Evolutionary conservation across 208 protist genomes (phyloP).

Genomic region (Trypanosoma vivax): DNA sequence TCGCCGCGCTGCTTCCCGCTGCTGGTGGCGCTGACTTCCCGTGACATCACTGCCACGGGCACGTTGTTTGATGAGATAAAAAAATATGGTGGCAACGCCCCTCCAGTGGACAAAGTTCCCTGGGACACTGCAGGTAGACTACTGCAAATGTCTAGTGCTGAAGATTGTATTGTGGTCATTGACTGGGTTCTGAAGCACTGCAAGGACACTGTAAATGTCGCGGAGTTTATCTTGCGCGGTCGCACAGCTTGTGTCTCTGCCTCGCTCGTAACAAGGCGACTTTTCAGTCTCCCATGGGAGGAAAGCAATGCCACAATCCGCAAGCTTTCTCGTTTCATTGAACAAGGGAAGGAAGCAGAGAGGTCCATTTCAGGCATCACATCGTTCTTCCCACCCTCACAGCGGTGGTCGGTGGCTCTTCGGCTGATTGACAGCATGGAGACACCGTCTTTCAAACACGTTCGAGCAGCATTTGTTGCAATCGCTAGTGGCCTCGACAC

Average conservation of each 20-base stretch:
- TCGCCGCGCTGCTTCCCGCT: neutral
- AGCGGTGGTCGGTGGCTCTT: constrained; percentile 11
- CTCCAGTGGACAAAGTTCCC: constrained; percentile 4
- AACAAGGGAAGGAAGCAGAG: neutral
- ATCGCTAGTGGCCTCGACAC: neutral
- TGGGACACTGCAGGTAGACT: neutral
- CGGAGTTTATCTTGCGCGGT: constrained; percentile 8
- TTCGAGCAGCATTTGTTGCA: constrained; percentile 6
- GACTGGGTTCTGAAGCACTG: constrained; percentile 11
- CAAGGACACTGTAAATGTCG: constrained; percentile 4
- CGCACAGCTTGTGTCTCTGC: too few relatives aligned
- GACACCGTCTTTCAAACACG: constrained; percentile 5
- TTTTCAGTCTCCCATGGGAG: too few relatives aligned
- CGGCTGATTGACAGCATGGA: neutral
- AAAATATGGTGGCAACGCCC: neutral
- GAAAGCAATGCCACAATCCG: too few relatives aligned
- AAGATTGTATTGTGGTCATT: neutral
- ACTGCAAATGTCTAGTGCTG: constrained; percentile 3
- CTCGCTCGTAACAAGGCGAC: neutral
- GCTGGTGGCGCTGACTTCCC: constrained; percentile 10
- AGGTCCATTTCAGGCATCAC: neutral
- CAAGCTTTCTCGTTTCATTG: too few relatives aligned
- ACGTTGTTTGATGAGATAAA: constrained; percentile 4
- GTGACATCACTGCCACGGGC: neutral
- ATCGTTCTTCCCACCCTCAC: neutral